phyloP scores from a whole-genome alignment of 2,329 filamentous ascomycete species.

The Fusarium siculi region DNA sequence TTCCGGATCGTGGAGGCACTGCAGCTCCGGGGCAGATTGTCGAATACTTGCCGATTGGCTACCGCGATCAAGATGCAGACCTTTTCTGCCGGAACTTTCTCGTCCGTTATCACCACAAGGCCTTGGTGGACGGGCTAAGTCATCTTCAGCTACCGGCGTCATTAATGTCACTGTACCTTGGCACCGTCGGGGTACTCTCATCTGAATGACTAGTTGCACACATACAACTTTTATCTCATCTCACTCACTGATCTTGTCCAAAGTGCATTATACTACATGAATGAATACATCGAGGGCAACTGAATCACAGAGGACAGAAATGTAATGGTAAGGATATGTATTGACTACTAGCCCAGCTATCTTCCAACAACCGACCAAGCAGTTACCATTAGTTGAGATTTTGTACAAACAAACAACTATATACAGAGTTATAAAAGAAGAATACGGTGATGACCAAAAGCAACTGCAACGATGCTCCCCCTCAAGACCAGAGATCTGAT shows the following conservation, averaged over 20 bases:
- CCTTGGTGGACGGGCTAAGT: too few species aligned
- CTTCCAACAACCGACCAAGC: neutral
- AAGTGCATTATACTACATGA: rapidly evolving
- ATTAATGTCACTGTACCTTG: rapidly evolving
- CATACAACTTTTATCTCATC: too few species aligned
- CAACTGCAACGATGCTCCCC: neutral
- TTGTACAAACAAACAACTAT: slow-evolving; percentile 18
- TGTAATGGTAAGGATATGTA: slow-evolving; percentile 1
- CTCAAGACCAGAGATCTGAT: neutral
- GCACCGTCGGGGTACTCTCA: too few species aligned
- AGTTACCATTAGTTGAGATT: neutral
- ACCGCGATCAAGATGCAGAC: neutral
- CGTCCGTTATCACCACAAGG: neutral
- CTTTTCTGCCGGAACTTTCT: neutral
- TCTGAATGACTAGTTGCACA: neutral
- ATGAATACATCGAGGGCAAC: neutral
- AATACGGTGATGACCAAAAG: slow-evolving; percentile 1
- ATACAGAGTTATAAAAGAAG: neutral
- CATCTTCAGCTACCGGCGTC: neutral
- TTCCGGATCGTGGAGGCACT: neutral
- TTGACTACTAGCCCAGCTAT: neutral
- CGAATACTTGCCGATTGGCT: neutral
- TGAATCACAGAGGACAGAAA: neutral
- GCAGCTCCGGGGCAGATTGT: neutral
- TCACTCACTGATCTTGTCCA: too few species aligned